Evolutionary conservation across 257 asterid species (phyloP), one percentile per base, ranked within the genome.

Genomic region (Solanum lignicaule): DNA sequence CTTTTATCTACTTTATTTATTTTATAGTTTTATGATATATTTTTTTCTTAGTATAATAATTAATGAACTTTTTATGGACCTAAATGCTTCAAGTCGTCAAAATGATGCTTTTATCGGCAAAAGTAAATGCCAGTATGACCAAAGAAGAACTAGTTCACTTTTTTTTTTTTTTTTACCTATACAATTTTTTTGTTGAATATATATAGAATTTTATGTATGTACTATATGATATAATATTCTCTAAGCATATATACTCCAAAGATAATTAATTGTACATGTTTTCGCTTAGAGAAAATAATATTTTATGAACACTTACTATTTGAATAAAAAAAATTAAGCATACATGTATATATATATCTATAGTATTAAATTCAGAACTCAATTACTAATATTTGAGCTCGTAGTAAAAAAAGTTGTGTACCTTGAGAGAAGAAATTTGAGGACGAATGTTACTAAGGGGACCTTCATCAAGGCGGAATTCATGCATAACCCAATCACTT

Each of bases 401-500:
- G 16, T n/a, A 55, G 2, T 48, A 14, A 48, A 48, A 48, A 14
- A 48, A 15, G 1, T 48, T 48, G 0, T 6, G 25, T 55, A 55
- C 99, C 98, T 93, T 94, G 36, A 23, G 23, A 15, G 91, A 74
- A 33, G 93, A 81, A 18, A 89, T 16, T 86, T 91, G 91, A 48
- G 94, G 92, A 91, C 88, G 93, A 81, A 14, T 48, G 83, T 72
- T 72, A 88, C 83, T 86, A 73, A 83, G 52, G 65, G 91, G 90
- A 25, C 95, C 95, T 88, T 43, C 52, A 41, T 94, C 96, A 2
- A 94, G 92, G 13, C 99, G 96, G 76, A 94, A 96, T 83, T 96
- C 99, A 73, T 95, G 99, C 96, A 96, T 96, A 87, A 96, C 99
- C 99, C 99, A 96, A 1, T 94, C 95, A 7, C 93, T 94, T 90